Base-by-base conservation (phyloP, 2,329 filamentous ascomycete genomes). In the Colletotrichum plurivorum region DNA sequence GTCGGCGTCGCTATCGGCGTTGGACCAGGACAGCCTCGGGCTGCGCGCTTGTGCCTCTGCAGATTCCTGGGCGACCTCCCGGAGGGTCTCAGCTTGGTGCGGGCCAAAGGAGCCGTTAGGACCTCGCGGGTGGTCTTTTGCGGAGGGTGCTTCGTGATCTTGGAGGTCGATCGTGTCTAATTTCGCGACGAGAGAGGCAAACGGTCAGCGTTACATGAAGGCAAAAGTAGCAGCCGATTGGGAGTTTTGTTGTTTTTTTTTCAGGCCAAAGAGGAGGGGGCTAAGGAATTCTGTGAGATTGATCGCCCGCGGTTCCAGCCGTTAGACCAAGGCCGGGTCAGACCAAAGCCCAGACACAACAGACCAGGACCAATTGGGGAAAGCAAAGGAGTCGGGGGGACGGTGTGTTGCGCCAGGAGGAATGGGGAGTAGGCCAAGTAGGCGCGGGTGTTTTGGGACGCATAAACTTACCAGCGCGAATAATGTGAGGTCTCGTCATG, bases 121-220 rank as follows among this genome's bases (percentile, higher is more conserved):
- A 43, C 52, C 74, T 75, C 85, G 81, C 67, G 87, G 84, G 80
- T 97, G 94, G 78, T 95, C 92, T 83, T 97, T 88, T 46, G 95
- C 94, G 53, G 95, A 96, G 41, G 94, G 94, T 68, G 92, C 86
- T 76, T 91, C 85, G 77, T 90, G 93, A 82, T 94, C 90, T 87
- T 98, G 96, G 60, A 98, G 90, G 83, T 98, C 96, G 82, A 98
- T 93, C 71, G 95, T 97, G 84, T 98, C 95, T 97, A 45, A 43
- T 31, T 55, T 57, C 45, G 57, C 53, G 68, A 65, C 18, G 62
- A 59, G 60, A 36, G 43, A 54, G 51, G 57, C 41, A 55, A 53
- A 16, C 49, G 52, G 67, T 69, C 53, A 65, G 72, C 45, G 64
- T 64, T 54, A 73, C 62, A 67, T 64, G 63, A 36, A 64, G 48